A percentile compares a stretch with the other conserved stretches of the same genome.
phyloP scores from a whole-genome alignment of 2,329 filamentous ascomycete species.

The Magnaporthiopsis incrustans region DNA sequence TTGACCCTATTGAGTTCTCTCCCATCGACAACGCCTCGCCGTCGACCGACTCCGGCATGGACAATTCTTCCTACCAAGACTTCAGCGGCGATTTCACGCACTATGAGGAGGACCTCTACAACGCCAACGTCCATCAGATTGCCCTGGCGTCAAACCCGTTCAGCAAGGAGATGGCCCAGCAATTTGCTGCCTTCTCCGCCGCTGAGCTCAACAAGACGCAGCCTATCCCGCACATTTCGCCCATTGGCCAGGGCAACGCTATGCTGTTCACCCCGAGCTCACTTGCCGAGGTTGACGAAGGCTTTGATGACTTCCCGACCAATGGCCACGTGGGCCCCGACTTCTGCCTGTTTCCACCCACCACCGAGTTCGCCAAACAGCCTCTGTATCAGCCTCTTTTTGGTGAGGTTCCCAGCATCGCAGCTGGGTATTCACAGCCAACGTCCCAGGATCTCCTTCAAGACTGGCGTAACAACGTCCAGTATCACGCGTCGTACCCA shows the following conservation, averaged over 20 bases:
- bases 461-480: conserved; percentile 30
- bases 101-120: conserved; percentile 57
- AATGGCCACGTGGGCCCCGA: conserved; percentile 42
- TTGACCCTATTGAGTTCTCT: conserved; percentile 33
- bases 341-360: conserved; percentile 54
- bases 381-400: conserved; percentile 39
- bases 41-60: conserved; percentile 32
- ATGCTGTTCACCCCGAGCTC: conserved; percentile 63
- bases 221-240: conserved; percentile 53
- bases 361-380: conserved; percentile 28
- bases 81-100: conserved; percentile 52
- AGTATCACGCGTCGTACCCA: conserved; percentile 22
- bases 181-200: conserved; percentile 30
- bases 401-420: conserved; percentile 40
- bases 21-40: conserved; percentile 43
- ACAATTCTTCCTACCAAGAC: conserved; percentile 37
- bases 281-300: conserved; percentile 54
- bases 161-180: conserved; percentile 34
- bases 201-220: conserved; percentile 32
- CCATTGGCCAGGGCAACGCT: conserved; percentile 57
- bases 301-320: conserved; percentile 46
- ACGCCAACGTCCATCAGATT: conserved; percentile 47
- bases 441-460: conserved; percentile 43
- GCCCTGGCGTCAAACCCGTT: conserved; percentile 31
- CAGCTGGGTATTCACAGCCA: conserved; percentile 43